Percentiles rank a stretch among this genome's conserved stretches.
phyloP scores from a whole-genome alignment of 2,329 filamentous ascomycete species.

The Ascochyta clinopodiicola region DNA sequence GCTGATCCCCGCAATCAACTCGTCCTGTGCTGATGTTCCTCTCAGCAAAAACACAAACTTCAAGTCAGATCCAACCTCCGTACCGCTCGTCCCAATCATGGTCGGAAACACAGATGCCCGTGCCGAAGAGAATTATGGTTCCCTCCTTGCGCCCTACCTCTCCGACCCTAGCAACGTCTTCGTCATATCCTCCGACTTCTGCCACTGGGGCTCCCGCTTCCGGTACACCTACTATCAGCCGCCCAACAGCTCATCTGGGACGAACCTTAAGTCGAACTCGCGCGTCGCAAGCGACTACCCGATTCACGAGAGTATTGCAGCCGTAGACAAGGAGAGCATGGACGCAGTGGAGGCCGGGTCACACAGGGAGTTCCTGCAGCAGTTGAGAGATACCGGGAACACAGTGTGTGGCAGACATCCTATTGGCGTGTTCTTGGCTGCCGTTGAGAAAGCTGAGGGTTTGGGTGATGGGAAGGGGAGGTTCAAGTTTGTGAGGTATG shows the following conservation, averaged over 20 bases:
- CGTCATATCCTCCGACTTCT: constrained; percentile 93
- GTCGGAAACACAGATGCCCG: constrained; percentile 74
- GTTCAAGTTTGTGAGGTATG: constrained; percentile 85
- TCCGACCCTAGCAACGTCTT: constrained; percentile 78
- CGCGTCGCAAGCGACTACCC: constrained; percentile 55
- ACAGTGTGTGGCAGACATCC: constrained; percentile 95
- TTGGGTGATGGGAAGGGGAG: constrained; percentile 61
- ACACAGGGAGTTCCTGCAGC: constrained; percentile 73
- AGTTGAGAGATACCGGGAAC: constrained; percentile 76
- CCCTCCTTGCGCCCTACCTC: constrained; percentile 78
- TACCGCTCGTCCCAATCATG: constrained; percentile 82
- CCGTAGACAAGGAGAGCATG: constrained; percentile 83
- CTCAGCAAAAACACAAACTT: constrained; percentile 39
- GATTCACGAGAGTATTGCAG: constrained; percentile 85
- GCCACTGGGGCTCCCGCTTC: constrained; percentile 90
- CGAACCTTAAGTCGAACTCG: constrained; percentile 46
- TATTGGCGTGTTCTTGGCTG: constrained; percentile 91
- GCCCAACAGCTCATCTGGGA: constrained; percentile 48
- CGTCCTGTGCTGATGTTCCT: constrained; percentile 10
- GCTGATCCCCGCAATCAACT: background rate
- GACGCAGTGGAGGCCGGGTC: constrained; percentile 79
- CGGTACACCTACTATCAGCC: constrained; percentile 80
- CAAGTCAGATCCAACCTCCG: constrained; percentile 61
- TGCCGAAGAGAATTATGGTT: constrained; percentile 73
- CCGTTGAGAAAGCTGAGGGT: constrained; percentile 66